phyloP scores from a whole-genome alignment of 768 basidiomycete genomes.

The Podaxis sp. region DNA sequence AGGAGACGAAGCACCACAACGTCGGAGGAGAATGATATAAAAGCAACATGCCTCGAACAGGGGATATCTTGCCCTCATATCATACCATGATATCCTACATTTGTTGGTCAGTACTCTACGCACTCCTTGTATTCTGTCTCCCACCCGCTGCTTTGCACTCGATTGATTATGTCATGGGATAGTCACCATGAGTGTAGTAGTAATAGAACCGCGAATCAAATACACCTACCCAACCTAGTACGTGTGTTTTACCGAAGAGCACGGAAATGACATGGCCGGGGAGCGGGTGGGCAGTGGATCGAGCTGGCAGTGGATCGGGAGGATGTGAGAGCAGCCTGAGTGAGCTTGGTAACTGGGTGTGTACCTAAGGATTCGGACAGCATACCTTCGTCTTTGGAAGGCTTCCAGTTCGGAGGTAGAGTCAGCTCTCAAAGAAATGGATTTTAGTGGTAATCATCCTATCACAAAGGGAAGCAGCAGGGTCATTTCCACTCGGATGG shows the following conservation, averaged over 20 bases:
- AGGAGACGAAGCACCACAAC: constrained; percentile 36
- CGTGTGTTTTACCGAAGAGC: too few relatives aligned
- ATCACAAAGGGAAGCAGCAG: constrained; percentile 63
- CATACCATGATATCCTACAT: too few relatives aligned
- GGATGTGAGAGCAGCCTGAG: constrained; percentile 81
- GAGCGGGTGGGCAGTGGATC: constrained; percentile 73
- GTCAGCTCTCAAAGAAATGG: constrained; percentile 88
- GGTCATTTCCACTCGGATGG: too few relatives aligned
- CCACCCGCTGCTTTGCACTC: too few relatives aligned
- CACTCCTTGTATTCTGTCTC: too few relatives aligned
- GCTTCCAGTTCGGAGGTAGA: constrained; percentile 88
- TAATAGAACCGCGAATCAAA: too few relatives aligned
- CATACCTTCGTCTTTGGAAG: constrained; percentile 84
- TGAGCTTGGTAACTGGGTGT: constrained; percentile 20
- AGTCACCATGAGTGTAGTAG: too few relatives aligned
- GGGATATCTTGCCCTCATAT: constrained; percentile 21
- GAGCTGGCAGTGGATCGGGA: constrained; percentile 92
- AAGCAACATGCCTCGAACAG: constrained; percentile 27
- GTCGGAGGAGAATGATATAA: constrained; percentile 38
- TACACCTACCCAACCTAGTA: too few relatives aligned
- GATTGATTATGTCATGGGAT: too few relatives aligned
- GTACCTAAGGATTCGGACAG: neutral
- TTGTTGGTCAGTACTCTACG: too few relatives aligned
- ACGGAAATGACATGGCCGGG: constrained; percentile 25
- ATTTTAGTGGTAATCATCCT: constrained; percentile 98